Evolutionary conservation across 768 basidiomycete genomes (phyloP), one percentile per base, ranked within the genome.

Genomic region (Calocera viscosa): DNA sequence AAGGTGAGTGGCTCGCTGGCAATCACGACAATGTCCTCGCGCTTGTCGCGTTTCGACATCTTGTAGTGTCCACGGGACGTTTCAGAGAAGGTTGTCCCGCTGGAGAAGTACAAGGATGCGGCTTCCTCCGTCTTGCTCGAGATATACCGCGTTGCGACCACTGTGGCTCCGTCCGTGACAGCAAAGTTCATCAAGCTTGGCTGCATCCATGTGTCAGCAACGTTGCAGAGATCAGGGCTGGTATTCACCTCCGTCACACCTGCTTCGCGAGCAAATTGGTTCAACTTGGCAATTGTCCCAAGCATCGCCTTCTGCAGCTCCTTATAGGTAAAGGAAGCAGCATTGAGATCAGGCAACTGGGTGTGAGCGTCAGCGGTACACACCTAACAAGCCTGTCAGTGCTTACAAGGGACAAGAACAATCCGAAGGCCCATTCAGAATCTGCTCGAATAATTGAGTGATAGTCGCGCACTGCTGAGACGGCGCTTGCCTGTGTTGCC

Each of bases 11-110:
- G 96, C 72, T 98, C 95, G 71, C 89, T 91, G 11, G 89, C 90
- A 75, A 92, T 86, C 88, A 97, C 88, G 71, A 99, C 93, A 71
- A 97, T 96, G 71, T 93, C 91, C 75, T 97, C 95, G 67, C 94
- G 80, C 75, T 95, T 96, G 78, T 97, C 94, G 34, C 88, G 84
- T 76, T 96, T 97, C 3, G 87, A 87, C 94, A 97, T 97, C 73
- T 87, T 87, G 75, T 95, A 95, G 74, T 94, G 88, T 2, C 91
- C 92, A 70, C 89, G 84, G 28, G 86, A 84, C 71, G 88, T 92
- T 77, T 96, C 93, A 66, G 88, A 90, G 72, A 97, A 97, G 26
- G 89, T 87, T 5, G 93, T 95, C 0, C 95, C 95, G 16, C 94
- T 94, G 1, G 94, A 94, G 76, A 91, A 95, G 88, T 93, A 95